Evolutionary conservation across 225 moss, liverwort and hornwort species (phyloP).

Genomic region (Straminergon stramineum): DNA sequence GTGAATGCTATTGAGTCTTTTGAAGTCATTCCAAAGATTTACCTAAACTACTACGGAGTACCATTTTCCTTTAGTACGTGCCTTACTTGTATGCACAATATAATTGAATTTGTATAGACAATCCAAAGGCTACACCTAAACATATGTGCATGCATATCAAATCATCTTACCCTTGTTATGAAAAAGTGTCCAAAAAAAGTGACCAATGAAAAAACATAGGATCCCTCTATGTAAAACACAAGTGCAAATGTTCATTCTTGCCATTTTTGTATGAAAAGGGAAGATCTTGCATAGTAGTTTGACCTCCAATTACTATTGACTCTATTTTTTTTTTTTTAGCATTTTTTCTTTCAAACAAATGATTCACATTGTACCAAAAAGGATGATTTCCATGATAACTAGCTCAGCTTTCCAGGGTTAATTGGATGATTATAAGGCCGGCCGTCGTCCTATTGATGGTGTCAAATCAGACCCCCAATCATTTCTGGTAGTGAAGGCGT

Average conservation of each 20-base stretch:
- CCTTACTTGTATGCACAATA: rapidly evolving
- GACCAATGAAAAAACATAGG: rapidly evolving
- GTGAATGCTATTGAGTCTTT: neutral
- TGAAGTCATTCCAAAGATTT: neutral
- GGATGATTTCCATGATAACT: neutral
- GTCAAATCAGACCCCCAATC: neutral
- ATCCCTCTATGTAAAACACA: neutral
- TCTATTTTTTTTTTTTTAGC: neutral
- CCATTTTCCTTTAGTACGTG: neutral
- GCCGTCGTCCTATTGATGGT: neutral
- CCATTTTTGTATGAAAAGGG: rapidly evolving
- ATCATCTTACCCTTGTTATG: neutral
- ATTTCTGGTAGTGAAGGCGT: neutral
- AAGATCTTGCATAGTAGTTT: neutral
- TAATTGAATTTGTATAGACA: neutral
- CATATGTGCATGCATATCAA: rapidly evolving
- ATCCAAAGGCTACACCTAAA: neutral
- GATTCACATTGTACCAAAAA: rapidly evolving
- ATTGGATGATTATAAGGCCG: too few species aligned
- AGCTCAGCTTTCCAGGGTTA: rapidly evolving
- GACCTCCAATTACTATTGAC: rapidly evolving
- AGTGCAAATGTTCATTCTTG: neutral
- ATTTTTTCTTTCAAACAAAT: neutral
- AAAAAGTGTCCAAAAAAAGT: neutral
- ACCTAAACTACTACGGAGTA: rapidly evolving